Conservation (phyloP, 192 early-diverging fungal genomes). For the Podila minutissima region DNA sequence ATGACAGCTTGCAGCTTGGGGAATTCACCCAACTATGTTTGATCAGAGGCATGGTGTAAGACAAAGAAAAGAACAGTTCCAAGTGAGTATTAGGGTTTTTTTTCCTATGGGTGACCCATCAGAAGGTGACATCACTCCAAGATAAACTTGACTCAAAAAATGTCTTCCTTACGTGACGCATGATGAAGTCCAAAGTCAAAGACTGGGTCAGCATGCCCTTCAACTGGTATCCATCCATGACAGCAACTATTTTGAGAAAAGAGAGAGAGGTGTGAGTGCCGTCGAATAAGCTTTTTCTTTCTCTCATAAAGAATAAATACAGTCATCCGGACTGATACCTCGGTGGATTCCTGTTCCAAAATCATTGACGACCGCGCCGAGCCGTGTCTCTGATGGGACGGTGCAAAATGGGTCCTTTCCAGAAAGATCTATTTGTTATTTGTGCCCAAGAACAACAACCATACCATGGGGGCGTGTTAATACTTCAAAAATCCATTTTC, state of each 20-base stretch:
- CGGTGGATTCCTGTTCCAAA: constrained; percentile 83
- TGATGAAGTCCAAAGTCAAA: constrained; percentile 71
- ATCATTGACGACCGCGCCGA: constrained; percentile 73
- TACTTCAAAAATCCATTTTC: not conserved
- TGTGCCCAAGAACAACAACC: not conserved
- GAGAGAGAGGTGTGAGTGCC: not conserved
- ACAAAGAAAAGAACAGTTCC: not conserved
- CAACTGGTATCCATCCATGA: constrained; percentile 68
- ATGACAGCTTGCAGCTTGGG: constrained; percentile 38
- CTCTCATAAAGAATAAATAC: not conserved
- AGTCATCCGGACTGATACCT: constrained; percentile 36
- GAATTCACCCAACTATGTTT: constrained; percentile 36
- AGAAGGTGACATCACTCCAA: not conserved
- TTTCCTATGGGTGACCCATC: no score
- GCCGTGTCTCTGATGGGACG: constrained; percentile 77
- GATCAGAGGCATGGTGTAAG: not conserved
- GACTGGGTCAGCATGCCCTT: constrained; percentile 83
- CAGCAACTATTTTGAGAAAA: constrained; percentile 62
- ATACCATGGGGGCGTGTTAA: not conserved
- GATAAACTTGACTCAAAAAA: not conserved
- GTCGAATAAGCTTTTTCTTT: not conserved
- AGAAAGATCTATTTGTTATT: constrained; percentile 70
- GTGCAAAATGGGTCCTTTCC: constrained; percentile 86
- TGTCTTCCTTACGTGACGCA: constrained; percentile 60
- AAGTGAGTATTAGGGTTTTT: not conserved